Evolutionary conservation across 345 rosid species (phyloP).

Genomic region (Linum lewisii): DNA sequence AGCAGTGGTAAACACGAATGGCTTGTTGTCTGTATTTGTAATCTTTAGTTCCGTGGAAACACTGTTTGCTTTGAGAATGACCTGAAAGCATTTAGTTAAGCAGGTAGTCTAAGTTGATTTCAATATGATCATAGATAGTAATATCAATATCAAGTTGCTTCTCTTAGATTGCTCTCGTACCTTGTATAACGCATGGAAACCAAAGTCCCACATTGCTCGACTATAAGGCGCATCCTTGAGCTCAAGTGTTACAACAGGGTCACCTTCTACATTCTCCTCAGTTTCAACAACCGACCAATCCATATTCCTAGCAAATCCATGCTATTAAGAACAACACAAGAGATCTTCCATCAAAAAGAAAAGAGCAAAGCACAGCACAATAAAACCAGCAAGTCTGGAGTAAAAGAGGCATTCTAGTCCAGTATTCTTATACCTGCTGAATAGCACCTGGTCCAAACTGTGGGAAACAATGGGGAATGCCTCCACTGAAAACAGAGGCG

Average conservation of each 20-base stretch:
- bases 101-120: too few relatives aligned
- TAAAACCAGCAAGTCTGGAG: slow-evolving; percentile 8
- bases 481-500: slow-evolving; percentile 55
- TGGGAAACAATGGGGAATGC: slow-evolving; percentile 94
- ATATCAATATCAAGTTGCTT: not conserved
- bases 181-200: slow-evolving; percentile 80
- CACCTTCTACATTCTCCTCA: slow-evolving; percentile 47
- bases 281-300: slow-evolving; percentile 79
- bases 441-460: slow-evolving; percentile 91
- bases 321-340: slow-evolving; percentile 35
- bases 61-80: slow-evolving; percentile 46
- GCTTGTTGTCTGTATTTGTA: slow-evolving; percentile 63
- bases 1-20: slow-evolving; percentile 76
- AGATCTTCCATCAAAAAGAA: too few relatives aligned
- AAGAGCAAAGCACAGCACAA: too few relatives aligned
- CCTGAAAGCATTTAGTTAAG: slow-evolving; percentile 27
- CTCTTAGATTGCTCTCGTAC: slow-evolving; percentile 10
- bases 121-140: not conserved
- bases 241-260: slow-evolving; percentile 60
- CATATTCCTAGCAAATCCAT: slow-evolving; percentile 92
- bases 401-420: too few relatives aligned
- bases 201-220: slow-evolving; percentile 88
- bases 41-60: slow-evolving; percentile 68
- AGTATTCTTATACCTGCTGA: slow-evolving; percentile 55
- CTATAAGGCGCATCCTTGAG: slow-evolving; percentile 78